Conservation (phyloP, 805 yeast species). For the Kazachstania psychrophila region DNA sequence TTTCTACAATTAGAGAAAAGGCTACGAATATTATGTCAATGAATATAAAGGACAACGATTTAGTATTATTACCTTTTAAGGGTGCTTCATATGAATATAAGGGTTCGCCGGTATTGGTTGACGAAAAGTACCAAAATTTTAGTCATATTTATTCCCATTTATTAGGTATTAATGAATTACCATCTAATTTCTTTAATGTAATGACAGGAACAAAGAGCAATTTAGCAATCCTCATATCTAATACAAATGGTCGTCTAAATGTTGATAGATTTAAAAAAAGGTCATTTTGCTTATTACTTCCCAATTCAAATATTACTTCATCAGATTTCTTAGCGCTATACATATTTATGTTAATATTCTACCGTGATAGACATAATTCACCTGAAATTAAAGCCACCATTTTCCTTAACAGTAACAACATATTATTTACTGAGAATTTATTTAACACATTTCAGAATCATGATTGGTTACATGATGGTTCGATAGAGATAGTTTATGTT, state of each 20-base stretch:
- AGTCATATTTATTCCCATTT: conserved; percentile 23
- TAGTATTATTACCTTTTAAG: conserved; percentile 21
- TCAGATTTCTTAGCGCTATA: conserved; percentile 26
- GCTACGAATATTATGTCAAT: conserved; percentile 18
- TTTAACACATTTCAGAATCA: conserved; percentile 10
- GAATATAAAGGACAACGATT: conserved; percentile 10
- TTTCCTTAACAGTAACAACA: conserved; percentile 16
- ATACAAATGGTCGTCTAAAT: conserved; percentile 16
- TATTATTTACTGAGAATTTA: conserved; percentile 11
- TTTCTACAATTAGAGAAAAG: conserved; percentile 25
- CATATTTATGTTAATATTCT: conserved; percentile 16
- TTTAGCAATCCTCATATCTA: conserved; percentile 19
- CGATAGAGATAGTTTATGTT: conserved; percentile 10
- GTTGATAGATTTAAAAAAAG: conserved; percentile 18
- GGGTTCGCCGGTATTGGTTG: conserved; percentile 11
- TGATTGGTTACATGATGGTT: conserved; percentile 14
- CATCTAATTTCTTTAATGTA: conserved; percentile 19
- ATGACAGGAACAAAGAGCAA: conserved; percentile 16
- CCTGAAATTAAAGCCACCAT: conserved; percentile 12
- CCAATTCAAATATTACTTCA: conserved; percentile 19
- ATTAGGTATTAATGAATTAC: conserved; percentile 25
- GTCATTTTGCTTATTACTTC: conserved; percentile 15
- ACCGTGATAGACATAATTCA: conserved; percentile 10
- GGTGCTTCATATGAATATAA: conserved; percentile 20
- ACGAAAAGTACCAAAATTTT: conserved; percentile 19